Conservation (phyloP, 768 basidiomycete species). For the Podaxis mareebaensis region DNA sequence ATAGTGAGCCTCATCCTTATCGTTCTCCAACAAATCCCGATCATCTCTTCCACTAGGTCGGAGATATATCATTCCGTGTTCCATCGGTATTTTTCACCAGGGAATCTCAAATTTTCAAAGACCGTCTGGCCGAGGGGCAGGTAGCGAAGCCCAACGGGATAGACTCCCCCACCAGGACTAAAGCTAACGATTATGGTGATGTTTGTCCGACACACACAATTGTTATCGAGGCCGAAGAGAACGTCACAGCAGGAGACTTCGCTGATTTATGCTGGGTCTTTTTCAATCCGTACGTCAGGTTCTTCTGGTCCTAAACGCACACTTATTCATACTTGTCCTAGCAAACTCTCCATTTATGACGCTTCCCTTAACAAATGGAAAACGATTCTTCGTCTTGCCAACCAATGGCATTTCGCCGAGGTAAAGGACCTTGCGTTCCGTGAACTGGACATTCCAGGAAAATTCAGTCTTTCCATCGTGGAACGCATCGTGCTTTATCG, state of each 20-base stretch:
- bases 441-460: slow-evolving; percentile 9
- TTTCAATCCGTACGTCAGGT: slow-evolving; percentile 46
- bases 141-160: slow-evolving; percentile 20
- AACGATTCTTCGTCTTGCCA: slow-evolving; percentile 56
- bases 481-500: slow-evolving; percentile 53
- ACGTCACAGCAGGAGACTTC: slow-evolving; percentile 40
- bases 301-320: not conserved
- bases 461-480: slow-evolving; percentile 13
- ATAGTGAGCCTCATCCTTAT: not conserved
- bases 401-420: slow-evolving; percentile 55
- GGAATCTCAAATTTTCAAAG: slow-evolving; percentile 48
- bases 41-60: slow-evolving; percentile 31
- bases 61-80: slow-evolving; percentile 45
- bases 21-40: not conserved
- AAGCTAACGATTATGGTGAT: not conserved
- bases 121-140: slow-evolving; percentile 30
- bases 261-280: slow-evolving; percentile 56
- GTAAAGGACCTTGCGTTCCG: slow-evolving; percentile 59
- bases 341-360: slow-evolving; percentile 57
- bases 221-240: slow-evolving; percentile 31
- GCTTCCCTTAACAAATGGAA: slow-evolving; percentile 55
- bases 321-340: slow-evolving; percentile 25
- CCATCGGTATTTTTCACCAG: slow-evolving; percentile 55
- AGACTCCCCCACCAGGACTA: not conserved
- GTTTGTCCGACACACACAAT: slow-evolving; percentile 27